Conservation (phyloP, 2,329 filamentous ascomycete genomes). For the Nigrospora osmanthi region DNA sequence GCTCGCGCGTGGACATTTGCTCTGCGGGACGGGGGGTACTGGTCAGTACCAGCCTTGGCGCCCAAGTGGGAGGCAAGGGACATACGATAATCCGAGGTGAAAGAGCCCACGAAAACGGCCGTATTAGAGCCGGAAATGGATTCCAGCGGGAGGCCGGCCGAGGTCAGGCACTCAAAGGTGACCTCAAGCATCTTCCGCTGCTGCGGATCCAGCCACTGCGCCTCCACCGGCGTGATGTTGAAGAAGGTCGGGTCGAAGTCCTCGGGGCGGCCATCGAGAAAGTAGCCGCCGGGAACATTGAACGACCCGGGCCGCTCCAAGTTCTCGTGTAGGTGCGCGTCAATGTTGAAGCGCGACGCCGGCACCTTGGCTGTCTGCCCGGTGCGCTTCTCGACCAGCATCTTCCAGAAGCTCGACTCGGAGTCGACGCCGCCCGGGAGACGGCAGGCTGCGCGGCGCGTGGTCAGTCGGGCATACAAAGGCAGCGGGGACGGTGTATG, state of each 20-base stretch:
- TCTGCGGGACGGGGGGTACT: conserved; percentile 4
- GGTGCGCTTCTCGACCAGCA: conserved; percentile 8
- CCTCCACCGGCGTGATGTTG: conserved; percentile 27
- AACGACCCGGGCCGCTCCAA: conserved; percentile 9
- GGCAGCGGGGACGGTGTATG: conserved; percentile 10
- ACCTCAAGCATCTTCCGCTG: conserved; percentile 30
- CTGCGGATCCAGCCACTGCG: conserved; percentile 31
- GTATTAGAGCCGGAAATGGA: conserved; percentile 16
- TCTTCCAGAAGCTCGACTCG: conserved; percentile 9
- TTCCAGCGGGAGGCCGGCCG: conserved; percentile 23
- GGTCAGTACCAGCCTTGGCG: no score
- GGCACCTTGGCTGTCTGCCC: conserved; percentile 11
- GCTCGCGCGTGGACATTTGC: conserved; percentile 16
- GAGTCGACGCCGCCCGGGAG: conserved; percentile 9
- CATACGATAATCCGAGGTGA: conserved; percentile 14
- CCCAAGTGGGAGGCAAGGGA: conserved; percentile 5
- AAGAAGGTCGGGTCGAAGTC: conserved; percentile 28
- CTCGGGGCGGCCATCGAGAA: conserved; percentile 10
- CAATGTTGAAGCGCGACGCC: conserved; percentile 10
- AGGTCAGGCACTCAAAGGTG: conserved; percentile 30
- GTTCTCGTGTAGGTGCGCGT: conserved; percentile 10
- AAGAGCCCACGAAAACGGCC: conserved; percentile 16
- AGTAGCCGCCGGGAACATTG: conserved; percentile 14
- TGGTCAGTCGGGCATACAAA: conserved; percentile 14
- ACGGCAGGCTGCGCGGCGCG: conserved; percentile 16